Percentiles rank a stretch among this genome's conserved stretches.
Evolutionary conservation across 345 rosid species (phyloP).

Genomic region (Dimocarpus longan): DNA sequence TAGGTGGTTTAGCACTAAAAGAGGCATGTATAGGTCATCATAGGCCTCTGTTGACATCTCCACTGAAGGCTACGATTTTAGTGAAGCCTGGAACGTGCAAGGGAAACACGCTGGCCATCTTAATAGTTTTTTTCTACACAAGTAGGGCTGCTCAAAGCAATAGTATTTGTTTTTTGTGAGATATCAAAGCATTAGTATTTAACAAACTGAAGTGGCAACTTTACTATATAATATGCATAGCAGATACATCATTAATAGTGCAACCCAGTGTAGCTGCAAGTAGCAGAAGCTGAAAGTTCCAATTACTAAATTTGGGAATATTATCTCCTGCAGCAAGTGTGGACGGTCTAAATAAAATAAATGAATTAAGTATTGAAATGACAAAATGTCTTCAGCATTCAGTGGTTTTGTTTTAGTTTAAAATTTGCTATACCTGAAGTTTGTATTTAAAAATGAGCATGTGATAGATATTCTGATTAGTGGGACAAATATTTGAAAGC

Average conservation of each 20-base stretch:
- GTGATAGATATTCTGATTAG: too few relatives aligned
- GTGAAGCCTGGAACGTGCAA: conserved; percentile 10
- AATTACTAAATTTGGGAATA: too few relatives aligned
- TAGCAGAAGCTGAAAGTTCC: too few relatives aligned
- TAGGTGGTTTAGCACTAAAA: conserved; percentile 45
- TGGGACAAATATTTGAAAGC: too few relatives aligned
- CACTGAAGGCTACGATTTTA: conserved; percentile 15
- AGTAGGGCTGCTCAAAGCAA: not conserved
- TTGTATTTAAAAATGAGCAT: too few relatives aligned
- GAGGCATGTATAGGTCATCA: not conserved
- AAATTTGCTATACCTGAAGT: too few relatives aligned
- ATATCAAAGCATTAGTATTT: not conserved
- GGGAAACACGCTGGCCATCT: conserved; percentile 15
- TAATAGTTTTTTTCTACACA: not conserved
- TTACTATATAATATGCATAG: not conserved
- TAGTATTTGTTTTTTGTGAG: too few relatives aligned
- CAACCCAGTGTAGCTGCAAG: not conserved
- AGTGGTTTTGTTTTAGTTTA: too few relatives aligned
- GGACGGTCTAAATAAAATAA: too few relatives aligned
- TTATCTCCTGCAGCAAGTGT: too few relatives aligned
- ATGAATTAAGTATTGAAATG: too few relatives aligned
- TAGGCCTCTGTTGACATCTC: conserved; percentile 4
- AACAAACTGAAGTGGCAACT: conserved; percentile 1
- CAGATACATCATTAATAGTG: not conserved
- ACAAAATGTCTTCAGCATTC: too few relatives aligned